Evolutionary conservation across 2,329 filamentous ascomycete species (phyloP).

Genomic region (Cordyceps militaris): DNA sequence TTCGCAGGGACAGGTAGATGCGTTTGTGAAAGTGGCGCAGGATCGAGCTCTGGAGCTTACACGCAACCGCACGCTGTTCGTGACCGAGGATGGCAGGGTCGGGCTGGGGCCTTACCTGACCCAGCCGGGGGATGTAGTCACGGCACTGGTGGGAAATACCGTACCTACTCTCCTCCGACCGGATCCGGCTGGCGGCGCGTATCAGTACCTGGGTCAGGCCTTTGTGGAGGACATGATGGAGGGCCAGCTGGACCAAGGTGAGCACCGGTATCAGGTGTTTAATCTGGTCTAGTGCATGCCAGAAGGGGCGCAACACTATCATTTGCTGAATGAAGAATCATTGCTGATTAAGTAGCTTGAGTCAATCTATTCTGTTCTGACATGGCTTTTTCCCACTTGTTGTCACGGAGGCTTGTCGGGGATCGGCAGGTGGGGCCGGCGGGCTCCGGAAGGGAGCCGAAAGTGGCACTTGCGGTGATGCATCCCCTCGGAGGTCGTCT

Average conservation of each 20-base stretch:
- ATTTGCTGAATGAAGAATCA: too few relatives aligned
- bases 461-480: neutral
- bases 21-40: neutral
- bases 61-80: neutral
- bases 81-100: neutral
- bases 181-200: neutral
- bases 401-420: neutral
- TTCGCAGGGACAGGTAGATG: neutral
- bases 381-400: neutral
- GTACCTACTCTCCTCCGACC: neutral
- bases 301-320: too few relatives aligned
- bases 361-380: neutral
- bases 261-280: neutral
- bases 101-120: neutral
- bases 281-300: neutral
- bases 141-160: neutral
- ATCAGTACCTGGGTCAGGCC: neutral
- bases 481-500: neutral
- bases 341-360: neutral
- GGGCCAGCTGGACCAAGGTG: neutral
- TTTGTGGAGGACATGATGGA: slow-evolving; percentile 2
- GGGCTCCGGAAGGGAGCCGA: neutral
- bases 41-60: neutral
- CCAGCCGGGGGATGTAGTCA: neutral
- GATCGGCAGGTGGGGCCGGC: neutral